Evolutionary conservation across 805 yeast species (phyloP).

Genomic region (Monosporozyma yasuniensis): DNA sequence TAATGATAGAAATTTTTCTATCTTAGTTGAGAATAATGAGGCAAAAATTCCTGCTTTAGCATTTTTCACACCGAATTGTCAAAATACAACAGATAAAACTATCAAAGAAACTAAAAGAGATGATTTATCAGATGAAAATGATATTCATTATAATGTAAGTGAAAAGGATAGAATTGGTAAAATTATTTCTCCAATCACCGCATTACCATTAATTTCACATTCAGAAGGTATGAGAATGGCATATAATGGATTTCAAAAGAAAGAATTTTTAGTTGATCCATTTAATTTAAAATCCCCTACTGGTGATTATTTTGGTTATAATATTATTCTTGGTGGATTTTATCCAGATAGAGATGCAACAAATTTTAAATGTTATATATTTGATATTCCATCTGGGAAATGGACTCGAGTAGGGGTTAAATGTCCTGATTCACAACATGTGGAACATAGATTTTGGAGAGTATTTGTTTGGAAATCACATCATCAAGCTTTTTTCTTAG

Average conservation of each 20-base stretch:
- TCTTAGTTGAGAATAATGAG: conserved; percentile 22
- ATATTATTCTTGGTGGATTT: conserved; percentile 54
- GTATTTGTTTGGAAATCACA: conserved; percentile 72
- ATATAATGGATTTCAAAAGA: conserved; percentile 14
- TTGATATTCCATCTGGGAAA: conserved; percentile 30
- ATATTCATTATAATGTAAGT: background rate
- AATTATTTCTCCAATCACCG: conserved; percentile 24
- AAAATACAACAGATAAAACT: background rate
- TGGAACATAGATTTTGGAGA: conserved; percentile 54
- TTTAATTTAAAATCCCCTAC: conserved; percentile 44
- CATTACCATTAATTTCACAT: conserved; percentile 26
- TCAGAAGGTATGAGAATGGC: conserved; percentile 28
- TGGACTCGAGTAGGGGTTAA: conserved; percentile 57
- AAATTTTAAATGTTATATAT: conserved; percentile 23
- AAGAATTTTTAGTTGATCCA: conserved; percentile 12
- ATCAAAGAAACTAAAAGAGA: background rate
- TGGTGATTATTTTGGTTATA: conserved; percentile 59
- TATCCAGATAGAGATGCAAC: conserved; percentile 34
- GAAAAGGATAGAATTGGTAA: conserved; percentile 2
- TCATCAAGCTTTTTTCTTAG: conserved; percentile 57
- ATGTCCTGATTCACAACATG: conserved; percentile 42
- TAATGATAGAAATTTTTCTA: conserved; percentile 18
- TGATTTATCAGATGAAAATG: background rate
- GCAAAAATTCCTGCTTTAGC: conserved; percentile 24
- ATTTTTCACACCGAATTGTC: conserved; percentile 12